Evolutionary conservation across 352 stramenopile species (phyloP).

Genomic region (Pilasporangium apinafurcum): DNA sequence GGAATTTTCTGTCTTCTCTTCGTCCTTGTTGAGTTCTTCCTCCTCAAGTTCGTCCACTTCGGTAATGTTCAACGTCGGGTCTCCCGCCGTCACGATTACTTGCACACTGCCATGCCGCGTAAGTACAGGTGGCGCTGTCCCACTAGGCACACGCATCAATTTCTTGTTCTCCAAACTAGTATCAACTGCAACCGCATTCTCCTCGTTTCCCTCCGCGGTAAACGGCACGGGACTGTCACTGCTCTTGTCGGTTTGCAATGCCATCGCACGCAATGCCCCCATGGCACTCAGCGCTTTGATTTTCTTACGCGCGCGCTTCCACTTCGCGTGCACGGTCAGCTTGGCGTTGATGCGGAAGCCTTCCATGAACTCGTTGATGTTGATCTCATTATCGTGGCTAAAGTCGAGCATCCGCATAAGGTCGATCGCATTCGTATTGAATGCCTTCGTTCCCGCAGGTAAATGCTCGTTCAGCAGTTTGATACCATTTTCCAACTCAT

Average conservation of each 20-base stretch:
- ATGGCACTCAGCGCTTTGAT: conserved; percentile 81
- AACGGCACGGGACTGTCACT: conserved; percentile 5
- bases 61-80: conserved; percentile 4
- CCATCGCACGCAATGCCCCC: conserved; percentile 40
- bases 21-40: conserved; percentile 15
- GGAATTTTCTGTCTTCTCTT: conserved; percentile 11
- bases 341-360: conserved; percentile 84
- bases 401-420: conserved; percentile 87
- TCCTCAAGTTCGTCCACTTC: conserved; percentile 24
- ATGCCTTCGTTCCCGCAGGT: conserved; percentile 54
- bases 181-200: too few relatives aligned
- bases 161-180: conserved; percentile 4
- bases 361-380: conserved; percentile 90
- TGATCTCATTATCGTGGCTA: conserved; percentile 80
- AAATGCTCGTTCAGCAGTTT: conserved; percentile 77
- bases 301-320: conserved; percentile 83
- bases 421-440: conserved; percentile 61
- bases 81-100: conserved; percentile 25
- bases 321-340: conserved; percentile 82
- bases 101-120: conserved; percentile 66
- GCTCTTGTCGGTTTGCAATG: conserved; percentile 8
- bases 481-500: conserved; percentile 77
- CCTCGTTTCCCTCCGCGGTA: conserved; percentile 8
- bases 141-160: conserved; percentile 22
- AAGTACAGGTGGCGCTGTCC: conserved; percentile 34